These are phyloP conservation scores for Ceriops zippeliana DNA, from an alignment of 345 rosid genomes.

Conservation along the genomic window DNA sequence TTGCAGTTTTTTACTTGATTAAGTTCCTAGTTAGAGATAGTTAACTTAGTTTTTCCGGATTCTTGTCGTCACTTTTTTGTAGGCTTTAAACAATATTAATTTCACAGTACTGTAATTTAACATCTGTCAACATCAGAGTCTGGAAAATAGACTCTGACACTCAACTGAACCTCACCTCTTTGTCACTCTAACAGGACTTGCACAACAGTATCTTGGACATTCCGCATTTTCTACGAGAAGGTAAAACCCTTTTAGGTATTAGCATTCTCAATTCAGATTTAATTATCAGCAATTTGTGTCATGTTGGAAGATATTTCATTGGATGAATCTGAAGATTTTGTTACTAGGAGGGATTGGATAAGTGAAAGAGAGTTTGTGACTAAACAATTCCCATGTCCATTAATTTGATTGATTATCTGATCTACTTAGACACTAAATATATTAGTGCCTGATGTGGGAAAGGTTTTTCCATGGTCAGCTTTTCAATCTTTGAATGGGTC, in stretches of 20 bases:
- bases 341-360: too few relatives aligned
- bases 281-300: background rate
- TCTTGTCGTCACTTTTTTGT: background rate
- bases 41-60: background rate
- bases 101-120: background rate
- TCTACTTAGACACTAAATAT: background rate
- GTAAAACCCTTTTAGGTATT: conserved; percentile 31
- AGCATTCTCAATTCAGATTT: conserved; percentile 1
- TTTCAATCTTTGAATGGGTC: background rate
- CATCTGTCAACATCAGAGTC: background rate
- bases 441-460: background rate
- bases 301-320: background rate
- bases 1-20: background rate
- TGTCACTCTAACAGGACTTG: conserved; percentile 62
- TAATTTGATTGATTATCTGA: background rate
- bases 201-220: conserved; percentile 88
- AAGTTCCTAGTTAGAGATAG: background rate
- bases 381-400: too few relatives aligned
- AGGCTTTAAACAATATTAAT: background rate
- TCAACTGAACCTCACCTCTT: conserved; percentile 9
- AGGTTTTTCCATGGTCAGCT: background rate
- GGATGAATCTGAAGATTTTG: background rate
- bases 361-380: too few relatives aligned
- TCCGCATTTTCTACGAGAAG: conserved; percentile 90
- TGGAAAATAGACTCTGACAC: background rate